Conservation (phyloP, 2,329 filamentous ascomycete species). For the Erysiphe pulchra region DNA sequence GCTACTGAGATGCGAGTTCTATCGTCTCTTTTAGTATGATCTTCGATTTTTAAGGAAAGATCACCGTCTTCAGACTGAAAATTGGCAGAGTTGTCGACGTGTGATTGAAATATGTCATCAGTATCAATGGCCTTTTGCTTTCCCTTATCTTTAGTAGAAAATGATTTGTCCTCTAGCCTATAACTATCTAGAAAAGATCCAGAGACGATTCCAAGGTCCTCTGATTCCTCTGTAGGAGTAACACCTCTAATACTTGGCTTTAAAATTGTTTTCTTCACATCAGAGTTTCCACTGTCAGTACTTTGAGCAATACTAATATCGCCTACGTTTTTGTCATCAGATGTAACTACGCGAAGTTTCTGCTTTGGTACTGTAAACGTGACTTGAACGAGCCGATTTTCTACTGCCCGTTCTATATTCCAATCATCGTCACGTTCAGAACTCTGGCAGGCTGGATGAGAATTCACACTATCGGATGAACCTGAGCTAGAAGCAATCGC, state of each 20-base stretch:
- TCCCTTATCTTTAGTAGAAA: slow-evolving; percentile 1
- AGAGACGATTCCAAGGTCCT: neutral
- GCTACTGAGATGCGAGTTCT: neutral
- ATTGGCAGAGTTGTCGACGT: neutral
- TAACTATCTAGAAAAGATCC: no score
- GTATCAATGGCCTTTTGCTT: slow-evolving; percentile 1
- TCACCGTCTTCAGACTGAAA: neutral
- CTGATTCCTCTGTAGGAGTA: neutral
- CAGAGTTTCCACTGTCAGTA: neutral
- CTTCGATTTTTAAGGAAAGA: neutral
- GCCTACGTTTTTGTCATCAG: neutral
- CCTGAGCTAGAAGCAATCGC: neutral
- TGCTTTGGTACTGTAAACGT: slow-evolving; percentile 90
- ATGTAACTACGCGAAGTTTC: slow-evolving; percentile 57
- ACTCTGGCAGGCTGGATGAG: slow-evolving; percentile 7
- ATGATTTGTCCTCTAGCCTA: neutral
- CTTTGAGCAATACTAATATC: neutral
- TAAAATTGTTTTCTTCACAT: no score
- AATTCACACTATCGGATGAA: neutral
- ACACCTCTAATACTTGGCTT: neutral
- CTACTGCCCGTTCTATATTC: slow-evolving; percentile 51
- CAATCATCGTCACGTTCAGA: slow-evolving; percentile 26
- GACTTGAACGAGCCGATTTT: slow-evolving; percentile 47
- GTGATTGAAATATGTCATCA: neutral
- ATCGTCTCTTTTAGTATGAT: slow-evolving; percentile 1